These are phyloP conservation scores for Pichia rugopelliculosa DNA, from an alignment of 805 yeast species.

Conservation along the genomic window DNA sequence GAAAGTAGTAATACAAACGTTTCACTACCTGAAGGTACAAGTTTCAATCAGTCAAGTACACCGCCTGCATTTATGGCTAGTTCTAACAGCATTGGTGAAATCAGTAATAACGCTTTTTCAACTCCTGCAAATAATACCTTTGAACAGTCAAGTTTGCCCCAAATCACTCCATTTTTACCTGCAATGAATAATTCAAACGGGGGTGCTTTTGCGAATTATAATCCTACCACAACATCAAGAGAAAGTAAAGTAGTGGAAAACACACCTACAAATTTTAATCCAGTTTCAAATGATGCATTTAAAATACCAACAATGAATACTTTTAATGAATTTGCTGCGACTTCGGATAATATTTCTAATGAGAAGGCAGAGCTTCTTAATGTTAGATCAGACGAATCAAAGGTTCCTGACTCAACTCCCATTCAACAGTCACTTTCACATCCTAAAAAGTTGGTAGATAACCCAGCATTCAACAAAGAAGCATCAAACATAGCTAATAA, in stretches of 20 bases:
- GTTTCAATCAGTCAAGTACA: background rate
- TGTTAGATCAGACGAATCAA: background rate
- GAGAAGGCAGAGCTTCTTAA: background rate
- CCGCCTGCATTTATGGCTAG: background rate
- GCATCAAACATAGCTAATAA: slow-evolving; percentile 18
- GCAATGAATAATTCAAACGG: background rate
- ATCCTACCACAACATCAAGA: background rate
- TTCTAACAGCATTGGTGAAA: background rate
- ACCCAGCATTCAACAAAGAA: slow-evolving; percentile 27
- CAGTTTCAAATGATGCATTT: background rate
- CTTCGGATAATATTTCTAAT: background rate
- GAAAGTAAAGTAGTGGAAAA: background rate
- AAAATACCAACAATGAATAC: background rate
- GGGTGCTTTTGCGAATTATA: background rate
- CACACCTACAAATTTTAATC: background rate
- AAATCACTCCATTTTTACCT: background rate
- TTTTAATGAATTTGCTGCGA: background rate
- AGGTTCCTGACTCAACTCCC: background rate
- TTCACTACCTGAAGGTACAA: background rate
- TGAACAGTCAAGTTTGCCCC: background rate
- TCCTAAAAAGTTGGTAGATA: slow-evolving; percentile 21
- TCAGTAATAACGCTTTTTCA: background rate
- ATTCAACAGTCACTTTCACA: background rate
- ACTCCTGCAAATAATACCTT: background rate
- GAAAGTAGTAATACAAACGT: background rate